Evolutionary conservation across 371 early-diverging fungal species (phyloP).

Genomic region (Encephalitozoon hellem): DNA sequence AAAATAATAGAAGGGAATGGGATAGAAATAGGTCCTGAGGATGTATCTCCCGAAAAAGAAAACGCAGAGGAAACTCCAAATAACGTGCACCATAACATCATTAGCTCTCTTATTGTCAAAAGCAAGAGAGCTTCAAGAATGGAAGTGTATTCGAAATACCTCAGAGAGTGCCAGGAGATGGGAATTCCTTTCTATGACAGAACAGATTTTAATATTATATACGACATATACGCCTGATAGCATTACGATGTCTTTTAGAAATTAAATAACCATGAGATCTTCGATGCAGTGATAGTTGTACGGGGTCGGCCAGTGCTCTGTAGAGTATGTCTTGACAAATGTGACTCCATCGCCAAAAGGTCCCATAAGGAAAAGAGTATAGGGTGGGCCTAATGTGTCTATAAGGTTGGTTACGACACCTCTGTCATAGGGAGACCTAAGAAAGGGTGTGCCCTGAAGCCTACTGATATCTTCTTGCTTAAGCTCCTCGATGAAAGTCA

Average conservation of each 20-base stretch:
- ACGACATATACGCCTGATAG: conserved; percentile 5
- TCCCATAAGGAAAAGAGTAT: not conserved
- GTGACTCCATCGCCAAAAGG: conserved; percentile 6
- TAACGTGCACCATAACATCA: not conserved
- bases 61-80: not conserved
- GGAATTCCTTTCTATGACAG: conserved; percentile 7
- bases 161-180: conserved; percentile 10
- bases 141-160: not conserved
- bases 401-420: not conserved
- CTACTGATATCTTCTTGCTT: not conserved
- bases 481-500: conserved; percentile 8
- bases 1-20: not conserved
- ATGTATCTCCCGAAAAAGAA: not conserved
- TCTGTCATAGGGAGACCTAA: not conserved
- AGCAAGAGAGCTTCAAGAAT: not conserved
- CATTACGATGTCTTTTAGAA: not conserved
- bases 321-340: not conserved
- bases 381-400: not conserved
- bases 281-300: not conserved
- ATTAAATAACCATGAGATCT: not conserved
- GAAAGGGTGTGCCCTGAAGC: not conserved
- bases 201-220: conserved; percentile 36
- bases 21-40: not conserved
- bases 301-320: not conserved
- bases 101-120: not conserved